phyloP scores from a whole-genome alignment of 805 yeast genomes.

The Candida coquimbonensis region DNA sequence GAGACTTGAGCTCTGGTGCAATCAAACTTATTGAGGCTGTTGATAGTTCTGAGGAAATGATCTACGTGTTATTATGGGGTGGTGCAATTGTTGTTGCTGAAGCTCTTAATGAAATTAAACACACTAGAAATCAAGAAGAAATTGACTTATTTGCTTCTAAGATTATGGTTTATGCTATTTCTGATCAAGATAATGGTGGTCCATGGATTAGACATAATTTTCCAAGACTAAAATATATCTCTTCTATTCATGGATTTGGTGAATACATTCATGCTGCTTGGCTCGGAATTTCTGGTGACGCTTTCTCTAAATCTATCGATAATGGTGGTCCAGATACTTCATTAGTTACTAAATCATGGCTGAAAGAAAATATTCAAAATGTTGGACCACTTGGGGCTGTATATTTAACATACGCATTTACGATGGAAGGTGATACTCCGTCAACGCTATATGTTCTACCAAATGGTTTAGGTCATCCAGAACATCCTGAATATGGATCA shows the following conservation, averaged over 20 bases:
- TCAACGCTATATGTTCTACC: conserved; percentile 23
- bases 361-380: conserved; percentile 15
- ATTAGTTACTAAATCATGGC: conserved; percentile 23
- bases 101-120: conserved; percentile 20
- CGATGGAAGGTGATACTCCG: conserved; percentile 29
- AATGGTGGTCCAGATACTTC: conserved; percentile 23
- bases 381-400: conserved; percentile 25
- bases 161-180: conserved; percentile 23
- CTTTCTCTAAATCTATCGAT: conserved; percentile 15
- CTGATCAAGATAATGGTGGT: conserved; percentile 29
- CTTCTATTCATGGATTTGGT: conserved; percentile 24
- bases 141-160: conserved; percentile 14
- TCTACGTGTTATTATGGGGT: conserved; percentile 26
- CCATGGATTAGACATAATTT: conserved; percentile 26
- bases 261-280: conserved; percentile 25
- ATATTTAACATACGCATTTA: conserved; percentile 20
- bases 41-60: conserved; percentile 16
- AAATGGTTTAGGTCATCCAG: conserved; percentile 25
- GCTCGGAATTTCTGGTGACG: conserved; percentile 28
- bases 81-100: conserved; percentile 28
- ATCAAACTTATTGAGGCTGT: conserved; percentile 18
- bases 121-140: conserved; percentile 12
- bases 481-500: conserved; percentile 26
- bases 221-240: conserved; percentile 22
- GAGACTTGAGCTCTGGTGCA: conserved; percentile 22